Percentiles rank a stretch among this genome's conserved stretches.
Conservation (phyloP, 2,329 filamentous ascomycete genomes). For the Colletotrichum liaoningense region DNA sequence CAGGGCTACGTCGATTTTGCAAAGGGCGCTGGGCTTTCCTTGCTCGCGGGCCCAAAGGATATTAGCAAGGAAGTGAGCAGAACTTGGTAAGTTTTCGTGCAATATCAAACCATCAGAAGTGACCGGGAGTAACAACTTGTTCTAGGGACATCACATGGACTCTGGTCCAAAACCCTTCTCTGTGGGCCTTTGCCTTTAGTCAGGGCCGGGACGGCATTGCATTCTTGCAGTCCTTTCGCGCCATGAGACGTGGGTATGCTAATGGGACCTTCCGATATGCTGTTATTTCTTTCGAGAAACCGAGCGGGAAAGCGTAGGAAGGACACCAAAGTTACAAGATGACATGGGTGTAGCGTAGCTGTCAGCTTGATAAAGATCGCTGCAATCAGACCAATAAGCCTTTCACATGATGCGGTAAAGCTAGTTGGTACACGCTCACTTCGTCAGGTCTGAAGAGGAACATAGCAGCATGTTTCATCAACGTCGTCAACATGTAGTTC, state of each 20-base stretch:
- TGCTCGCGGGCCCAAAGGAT: constrained; percentile 61
- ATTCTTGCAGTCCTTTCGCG: constrained; percentile 70
- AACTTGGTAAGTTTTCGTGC: constrained; percentile 61
- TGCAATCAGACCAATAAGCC: not conserved
- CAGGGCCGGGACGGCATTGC: constrained; percentile 70
- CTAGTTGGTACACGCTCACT: too few species aligned
- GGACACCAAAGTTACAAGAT: not conserved
- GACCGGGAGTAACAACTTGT: not conserved
- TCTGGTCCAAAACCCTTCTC: constrained; percentile 67
- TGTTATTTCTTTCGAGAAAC: constrained; percentile 67
- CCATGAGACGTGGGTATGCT: constrained; percentile 69
- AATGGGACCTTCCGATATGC: constrained; percentile 70
- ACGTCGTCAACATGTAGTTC: too few species aligned
- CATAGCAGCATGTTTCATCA: too few species aligned
- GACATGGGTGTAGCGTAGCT: not conserved
- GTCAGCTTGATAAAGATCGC: not conserved
- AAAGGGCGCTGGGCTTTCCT: constrained; percentile 57
- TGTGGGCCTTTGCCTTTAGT: constrained; percentile 71
- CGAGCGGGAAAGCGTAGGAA: not conserved
- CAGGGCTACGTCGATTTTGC: constrained; percentile 64
- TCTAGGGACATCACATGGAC: constrained; percentile 72
- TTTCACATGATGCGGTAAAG: too few species aligned
- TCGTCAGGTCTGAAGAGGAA: too few species aligned
- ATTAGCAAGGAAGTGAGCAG: constrained; percentile 69
- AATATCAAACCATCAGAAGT: not conserved